Evolutionary conservation across 2,329 filamentous ascomycete species (phyloP).

Genomic region (Trichoderma hamatum): DNA sequence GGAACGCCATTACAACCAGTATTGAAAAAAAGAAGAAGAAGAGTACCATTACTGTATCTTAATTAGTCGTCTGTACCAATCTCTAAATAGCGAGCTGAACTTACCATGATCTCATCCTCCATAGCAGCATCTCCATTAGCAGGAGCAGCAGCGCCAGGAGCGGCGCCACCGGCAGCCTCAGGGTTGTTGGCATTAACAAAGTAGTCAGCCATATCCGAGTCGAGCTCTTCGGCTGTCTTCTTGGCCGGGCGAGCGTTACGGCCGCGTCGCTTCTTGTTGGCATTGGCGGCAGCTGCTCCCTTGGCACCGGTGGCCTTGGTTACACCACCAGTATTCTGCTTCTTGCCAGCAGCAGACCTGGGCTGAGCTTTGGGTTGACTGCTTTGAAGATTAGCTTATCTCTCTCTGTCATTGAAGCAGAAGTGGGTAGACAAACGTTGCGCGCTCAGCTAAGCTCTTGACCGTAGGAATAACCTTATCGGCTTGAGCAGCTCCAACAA

Average conservation of each 20-base stretch:
- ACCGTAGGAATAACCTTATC: constrained; percentile 67
- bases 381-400: background rate
- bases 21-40: background rate
- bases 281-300: constrained; percentile 46
- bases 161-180: constrained; percentile 50
- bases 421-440: constrained; percentile 48
- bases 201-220: constrained; percentile 98
- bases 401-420: background rate
- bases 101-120: constrained; percentile 65
- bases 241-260: constrained; percentile 69
- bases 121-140: constrained; percentile 61
- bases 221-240: constrained; percentile 94
- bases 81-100: constrained; percentile 24
- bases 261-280: constrained; percentile 56
- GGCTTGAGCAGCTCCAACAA: constrained; percentile 76
- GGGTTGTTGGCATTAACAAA: constrained; percentile 61
- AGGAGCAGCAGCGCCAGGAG: constrained; percentile 51
- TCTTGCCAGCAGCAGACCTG: constrained; percentile 78
- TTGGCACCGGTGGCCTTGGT: constrained; percentile 46
- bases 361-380: constrained; percentile 57
- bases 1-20: constrained; percentile 19
- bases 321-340: constrained; percentile 53
- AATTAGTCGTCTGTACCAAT: background rate
- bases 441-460: constrained; percentile 79
- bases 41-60: constrained; percentile 14